Percentiles rank a stretch among this genome's conserved stretches.
phyloP scores from a whole-genome alignment of 2,329 filamentous ascomycete species.

The Beauveria scarabaeidicola region DNA sequence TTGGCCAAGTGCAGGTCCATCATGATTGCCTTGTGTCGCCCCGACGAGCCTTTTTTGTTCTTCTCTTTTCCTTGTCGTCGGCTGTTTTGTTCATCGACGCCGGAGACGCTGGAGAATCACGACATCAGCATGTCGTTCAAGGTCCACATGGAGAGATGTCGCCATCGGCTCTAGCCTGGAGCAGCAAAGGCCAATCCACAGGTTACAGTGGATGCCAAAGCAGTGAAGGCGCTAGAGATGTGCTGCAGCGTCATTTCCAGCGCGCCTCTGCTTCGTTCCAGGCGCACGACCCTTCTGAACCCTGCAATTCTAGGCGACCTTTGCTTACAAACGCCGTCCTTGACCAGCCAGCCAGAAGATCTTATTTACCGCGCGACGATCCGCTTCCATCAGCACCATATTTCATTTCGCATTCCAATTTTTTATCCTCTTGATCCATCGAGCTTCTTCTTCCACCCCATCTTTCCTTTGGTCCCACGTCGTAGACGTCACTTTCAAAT shows the following conservation, averaged over 20 bases:
- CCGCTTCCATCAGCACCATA: background rate
- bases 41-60: background rate
- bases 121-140: conserved; percentile 7
- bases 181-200: background rate
- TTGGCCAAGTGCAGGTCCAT: background rate
- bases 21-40: background rate
- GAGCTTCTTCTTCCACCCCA: background rate
- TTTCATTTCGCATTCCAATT: background rate
- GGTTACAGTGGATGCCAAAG: background rate
- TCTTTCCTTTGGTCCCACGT: background rate
- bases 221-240: no score
- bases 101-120: conserved; percentile 4
- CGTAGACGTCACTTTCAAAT: background rate
- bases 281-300: no score
- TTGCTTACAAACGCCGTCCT: no score
- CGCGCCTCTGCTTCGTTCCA: no score
- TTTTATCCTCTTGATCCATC: background rate
- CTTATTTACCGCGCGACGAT: background rate
- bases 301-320: no score
- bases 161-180: conserved; percentile 10
- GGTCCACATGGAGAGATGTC: conserved; percentile 11
- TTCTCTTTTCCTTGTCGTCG: background rate
- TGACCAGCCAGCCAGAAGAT: no score
- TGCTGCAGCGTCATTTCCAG: no score
- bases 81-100: background rate